Base-by-base conservation (phyloP, 345 rosid genomes). In the Arabidopsis thaliana region DNA sequence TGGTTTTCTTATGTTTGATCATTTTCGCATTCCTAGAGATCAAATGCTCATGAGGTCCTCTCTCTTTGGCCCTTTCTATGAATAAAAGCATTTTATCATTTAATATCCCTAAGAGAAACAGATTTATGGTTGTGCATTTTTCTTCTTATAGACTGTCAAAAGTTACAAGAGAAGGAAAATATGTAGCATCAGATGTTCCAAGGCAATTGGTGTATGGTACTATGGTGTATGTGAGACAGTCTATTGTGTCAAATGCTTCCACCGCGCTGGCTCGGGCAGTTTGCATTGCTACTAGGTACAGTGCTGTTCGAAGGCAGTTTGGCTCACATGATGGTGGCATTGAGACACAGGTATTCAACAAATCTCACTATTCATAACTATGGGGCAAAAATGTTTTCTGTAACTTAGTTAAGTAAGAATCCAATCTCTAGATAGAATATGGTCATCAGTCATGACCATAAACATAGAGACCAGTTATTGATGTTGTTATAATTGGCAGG, bases 281-380 rank as follows among this genome's bases (percentile, higher is more conserved):
- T 74, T 88, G 95, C 63, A 91, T 94, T 65, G 97, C 97, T 40
- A 90, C 97, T 45, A 85, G 97, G 77, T 94, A 94, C 56, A 94
- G 97, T 82, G 91, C 87, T 63, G 92, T 88, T 64, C 91, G 96
- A 61, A 87, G 97, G 73, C 98, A 91, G 78, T 91, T 94, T 85
- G 97, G 96, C 72, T 84, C 91, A 2, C 87, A 87, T 42, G 75
- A 82, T 65, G 93, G 89, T 67, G 84, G 93, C 53, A 68, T 67
- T 53, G 96, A 94, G 89, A 87, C 87, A 51, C 96, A 90, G 93
- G 98, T 91, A 81, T 30, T 37, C 9, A 25, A 3, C 8, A 40
- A 41, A 66, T 53, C 36, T 20, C 9, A 25, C 40, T 37, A 41
- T 4, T 25, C 6, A 50, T 72, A 72, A 71, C 28, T 36, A 49